These are phyloP conservation scores for Wickerhamiella kurtzmanii DNA, from an alignment of 805 yeast species.

Conservation along the genomic window DNA sequence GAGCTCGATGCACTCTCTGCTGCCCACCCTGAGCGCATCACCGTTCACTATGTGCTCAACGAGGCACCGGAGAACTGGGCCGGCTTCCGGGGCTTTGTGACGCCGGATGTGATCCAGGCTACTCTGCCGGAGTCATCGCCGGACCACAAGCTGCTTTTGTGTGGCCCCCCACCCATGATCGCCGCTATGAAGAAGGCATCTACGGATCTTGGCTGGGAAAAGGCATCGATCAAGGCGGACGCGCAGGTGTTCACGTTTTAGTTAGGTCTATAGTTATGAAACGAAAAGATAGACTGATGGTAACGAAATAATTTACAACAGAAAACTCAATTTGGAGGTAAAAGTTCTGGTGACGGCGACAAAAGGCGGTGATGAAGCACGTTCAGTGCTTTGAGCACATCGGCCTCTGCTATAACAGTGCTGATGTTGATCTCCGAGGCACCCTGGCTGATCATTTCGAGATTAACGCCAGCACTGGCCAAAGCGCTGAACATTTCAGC, in stretches of 20 bases:
- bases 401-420: slow-evolving; percentile 77
- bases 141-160: slow-evolving; percentile 59
- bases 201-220: slow-evolving; percentile 55
- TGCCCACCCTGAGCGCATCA: slow-evolving; percentile 32
- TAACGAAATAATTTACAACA: too few species aligned
- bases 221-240: slow-evolving; percentile 80
- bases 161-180: slow-evolving; percentile 94
- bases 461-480: slow-evolving; percentile 82
- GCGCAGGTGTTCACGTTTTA: slow-evolving; percentile 85
- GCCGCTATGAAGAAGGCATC: slow-evolving; percentile 74
- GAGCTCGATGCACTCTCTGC: slow-evolving; percentile 60
- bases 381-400: slow-evolving; percentile 72
- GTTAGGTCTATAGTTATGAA: slow-evolving; percentile 3
- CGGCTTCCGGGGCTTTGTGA: slow-evolving; percentile 69
- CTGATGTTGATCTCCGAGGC: slow-evolving; percentile 95
- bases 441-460: slow-evolving; percentile 97
- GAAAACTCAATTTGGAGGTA: too few species aligned
- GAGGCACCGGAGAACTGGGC: slow-evolving; percentile 57
- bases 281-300: background rate
- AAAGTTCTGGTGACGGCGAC: slow-evolving; percentile 2
- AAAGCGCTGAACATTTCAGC: slow-evolving; percentile 91
- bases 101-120: slow-evolving; percentile 52
- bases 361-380: slow-evolving; percentile 70
- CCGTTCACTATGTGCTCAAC: slow-evolving; percentile 62
- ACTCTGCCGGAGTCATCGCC: slow-evolving; percentile 48